Evolutionary conservation across 1,139 yeast species (phyloP), one percentile per base, ranked within the genome.

Genomic region (Yamadazyma sp.): DNA sequence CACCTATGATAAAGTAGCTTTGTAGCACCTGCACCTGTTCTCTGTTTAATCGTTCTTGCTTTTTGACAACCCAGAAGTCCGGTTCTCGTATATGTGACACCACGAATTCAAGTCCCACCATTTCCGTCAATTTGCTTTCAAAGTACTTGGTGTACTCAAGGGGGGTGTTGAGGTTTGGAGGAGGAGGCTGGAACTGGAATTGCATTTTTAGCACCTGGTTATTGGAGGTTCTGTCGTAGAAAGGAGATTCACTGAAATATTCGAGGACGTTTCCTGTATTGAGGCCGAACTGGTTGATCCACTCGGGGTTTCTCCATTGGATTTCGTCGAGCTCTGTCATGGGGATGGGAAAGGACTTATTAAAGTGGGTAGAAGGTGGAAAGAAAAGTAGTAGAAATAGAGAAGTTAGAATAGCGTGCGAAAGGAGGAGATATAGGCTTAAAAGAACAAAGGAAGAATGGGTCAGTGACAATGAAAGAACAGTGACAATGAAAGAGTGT

Each of bases 291-390:
- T 82, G 79, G 57, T 88, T 96, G 48, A 92, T 88, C 90, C 96
- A 92, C 60, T 92, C 98, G 1, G 98, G 98, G 6, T 94, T 85
- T 48, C 90, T 80, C 98, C 98, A 92, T 60, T 90, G 97, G 36
- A 92, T 74, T 56, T 92, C 97, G 56, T 90, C 97, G 34, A 88
- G 66, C 7, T 76, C 67, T 6, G 23, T 26, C 35, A 33, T 33
- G 31, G 29, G 7, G 11, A 10, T 11, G 6, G 5, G 29, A 13
- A 26, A 12, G 7, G 22, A n/a, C 13, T n/a, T n/a, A 8, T 14
- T n/a, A n/a, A n/a, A n/a, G n/a, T n/a, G n/a, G n/a, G n/a, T n/a
- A n/a, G n/a, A n/a, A n/a, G n/a, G n/a, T n/a, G n/a, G n/a, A n/a
- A n/a, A n/a, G n/a, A n/a, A n/a, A n/a, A n/a, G n/a, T n/a, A n/a